These are phyloP conservation scores for Alternaria angustiovoidea DNA, from an alignment of 2,329 filamentous ascomycete genomes.

Conservation along the genomic window DNA sequence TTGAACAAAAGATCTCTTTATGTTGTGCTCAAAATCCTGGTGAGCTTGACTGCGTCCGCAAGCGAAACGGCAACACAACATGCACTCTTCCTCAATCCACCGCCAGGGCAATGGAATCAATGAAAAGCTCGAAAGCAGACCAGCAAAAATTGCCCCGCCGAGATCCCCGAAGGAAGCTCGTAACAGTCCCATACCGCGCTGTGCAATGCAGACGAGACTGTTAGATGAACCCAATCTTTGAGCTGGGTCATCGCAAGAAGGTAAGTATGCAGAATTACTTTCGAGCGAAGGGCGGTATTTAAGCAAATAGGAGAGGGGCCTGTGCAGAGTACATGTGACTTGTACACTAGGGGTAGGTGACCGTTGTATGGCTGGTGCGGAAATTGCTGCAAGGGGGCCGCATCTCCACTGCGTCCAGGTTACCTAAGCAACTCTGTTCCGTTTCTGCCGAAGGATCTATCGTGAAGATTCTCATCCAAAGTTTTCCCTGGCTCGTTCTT, in stretches of 20 bases:
- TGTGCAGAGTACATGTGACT: slow-evolving; percentile 1
- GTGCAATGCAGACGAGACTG: slow-evolving; percentile 50
- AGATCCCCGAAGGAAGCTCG: slow-evolving; percentile 49
- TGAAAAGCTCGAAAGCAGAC: slow-evolving; percentile 45
- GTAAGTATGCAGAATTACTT: slow-evolving; percentile 33
- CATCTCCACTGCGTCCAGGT: neutral
- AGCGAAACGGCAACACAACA: neutral
- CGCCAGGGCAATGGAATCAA: slow-evolving; percentile 45
- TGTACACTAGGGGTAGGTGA: neutral
- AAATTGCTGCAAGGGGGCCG: neutral
- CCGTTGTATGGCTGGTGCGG: slow-evolving; percentile 4
- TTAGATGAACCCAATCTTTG: slow-evolving; percentile 43
- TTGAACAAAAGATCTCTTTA: no score
- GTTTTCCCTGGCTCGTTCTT: slow-evolving; percentile 2
- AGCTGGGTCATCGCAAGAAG: slow-evolving; percentile 47
- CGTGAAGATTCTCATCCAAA: neutral
- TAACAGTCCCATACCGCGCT: slow-evolving; percentile 45
- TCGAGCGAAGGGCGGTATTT: neutral
- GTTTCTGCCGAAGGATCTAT: neutral
- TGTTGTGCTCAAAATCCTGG: no score
- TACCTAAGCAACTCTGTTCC: neutral
- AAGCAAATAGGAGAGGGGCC: neutral
- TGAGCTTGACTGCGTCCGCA: no score
- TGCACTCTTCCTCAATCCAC: slow-evolving; percentile 50
- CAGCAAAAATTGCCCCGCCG: slow-evolving; percentile 46